Conservation (phyloP, 179 eudicot genomes). For the Carnegiea gigantea region DNA sequence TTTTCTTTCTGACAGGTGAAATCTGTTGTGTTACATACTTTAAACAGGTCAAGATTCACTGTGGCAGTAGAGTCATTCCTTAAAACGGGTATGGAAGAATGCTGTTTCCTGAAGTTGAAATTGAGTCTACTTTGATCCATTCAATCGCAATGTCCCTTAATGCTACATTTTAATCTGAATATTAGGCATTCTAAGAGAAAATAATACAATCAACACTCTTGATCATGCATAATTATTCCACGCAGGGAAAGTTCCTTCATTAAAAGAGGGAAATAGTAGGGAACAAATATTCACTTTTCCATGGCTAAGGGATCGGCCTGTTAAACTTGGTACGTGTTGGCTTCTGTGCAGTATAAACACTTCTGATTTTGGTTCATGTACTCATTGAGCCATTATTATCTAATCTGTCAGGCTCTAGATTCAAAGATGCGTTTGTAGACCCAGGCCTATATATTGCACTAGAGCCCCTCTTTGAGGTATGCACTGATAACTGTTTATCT, state of each 20-base stretch:
- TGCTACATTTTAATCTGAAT: neutral
- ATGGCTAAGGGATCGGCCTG: conserved; percentile 73
- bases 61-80: conserved; percentile 92
- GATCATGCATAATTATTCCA: conserved; percentile 10
- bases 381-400: neutral
- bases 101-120: neutral
- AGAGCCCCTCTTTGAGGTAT: conserved; percentile 90
- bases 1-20: conserved; percentile 57
- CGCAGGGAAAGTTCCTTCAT: conserved; percentile 84
- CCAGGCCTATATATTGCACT: conserved; percentile 71
- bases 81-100: conserved; percentile 59
- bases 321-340: conserved; percentile 62
- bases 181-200: conserved; percentile 2
- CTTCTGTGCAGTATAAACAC: neutral
- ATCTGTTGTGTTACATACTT: conserved; percentile 84
- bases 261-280: conserved; percentile 86
- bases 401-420: conserved; percentile 67
- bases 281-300: conserved; percentile 76
- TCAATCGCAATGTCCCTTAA: neutral
- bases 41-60: conserved; percentile 86
- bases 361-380: neutral
- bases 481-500: neutral
- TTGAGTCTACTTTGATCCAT: neutral
- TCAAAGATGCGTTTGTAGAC: conserved; percentile 93
- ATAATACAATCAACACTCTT: neutral